Conservation (phyloP, 768 basidiomycete genomes). For the Holtermanniella nyarrowii region DNA sequence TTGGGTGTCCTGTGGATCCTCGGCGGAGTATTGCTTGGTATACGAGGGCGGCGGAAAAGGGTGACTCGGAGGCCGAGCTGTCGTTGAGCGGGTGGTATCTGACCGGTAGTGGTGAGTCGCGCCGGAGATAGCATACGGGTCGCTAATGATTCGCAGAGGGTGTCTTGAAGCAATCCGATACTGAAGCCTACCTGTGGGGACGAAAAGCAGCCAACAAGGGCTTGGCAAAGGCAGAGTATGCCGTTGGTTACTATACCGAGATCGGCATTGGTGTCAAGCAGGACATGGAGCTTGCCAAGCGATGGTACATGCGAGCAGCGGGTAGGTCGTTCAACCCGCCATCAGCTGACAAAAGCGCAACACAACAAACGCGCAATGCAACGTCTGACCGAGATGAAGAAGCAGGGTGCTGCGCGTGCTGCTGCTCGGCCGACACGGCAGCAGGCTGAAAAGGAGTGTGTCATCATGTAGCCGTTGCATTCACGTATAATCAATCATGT, state of each 20-base stretch:
- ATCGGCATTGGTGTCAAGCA: constrained; percentile 95
- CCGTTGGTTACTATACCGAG: constrained; percentile 93
- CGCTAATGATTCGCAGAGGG: constrained; percentile 49
- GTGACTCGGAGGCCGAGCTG: constrained; percentile 85
- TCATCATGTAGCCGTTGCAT: constrained; percentile 49
- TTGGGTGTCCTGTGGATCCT: constrained; percentile 87
- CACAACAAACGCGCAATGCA: constrained; percentile 98
- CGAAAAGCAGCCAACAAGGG: constrained; percentile 93
- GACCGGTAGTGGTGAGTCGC: constrained; percentile 47
- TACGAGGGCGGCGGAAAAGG: constrained; percentile 94
- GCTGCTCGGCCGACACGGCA: constrained; percentile 74
- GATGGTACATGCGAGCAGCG: constrained; percentile 98
- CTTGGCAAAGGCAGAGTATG: constrained; percentile 92
- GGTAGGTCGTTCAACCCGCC: constrained; percentile 50
- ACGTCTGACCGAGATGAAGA: constrained; percentile 88
- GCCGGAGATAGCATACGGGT: not conserved
- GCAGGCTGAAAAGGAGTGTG: constrained; percentile 87
- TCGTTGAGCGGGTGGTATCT: constrained; percentile 97
- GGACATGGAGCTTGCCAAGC: constrained; percentile 87
- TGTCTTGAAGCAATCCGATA: constrained; percentile 92
- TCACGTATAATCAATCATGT: not conserved
- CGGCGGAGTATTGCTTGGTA: constrained; percentile 95
- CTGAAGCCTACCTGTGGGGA: constrained; percentile 98
- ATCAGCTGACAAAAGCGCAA: constrained; percentile 54
- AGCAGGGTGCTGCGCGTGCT: constrained; percentile 66